Conservation (phyloP, 768 basidiomycete genomes). For the Leucosporidium scottii region DNA sequence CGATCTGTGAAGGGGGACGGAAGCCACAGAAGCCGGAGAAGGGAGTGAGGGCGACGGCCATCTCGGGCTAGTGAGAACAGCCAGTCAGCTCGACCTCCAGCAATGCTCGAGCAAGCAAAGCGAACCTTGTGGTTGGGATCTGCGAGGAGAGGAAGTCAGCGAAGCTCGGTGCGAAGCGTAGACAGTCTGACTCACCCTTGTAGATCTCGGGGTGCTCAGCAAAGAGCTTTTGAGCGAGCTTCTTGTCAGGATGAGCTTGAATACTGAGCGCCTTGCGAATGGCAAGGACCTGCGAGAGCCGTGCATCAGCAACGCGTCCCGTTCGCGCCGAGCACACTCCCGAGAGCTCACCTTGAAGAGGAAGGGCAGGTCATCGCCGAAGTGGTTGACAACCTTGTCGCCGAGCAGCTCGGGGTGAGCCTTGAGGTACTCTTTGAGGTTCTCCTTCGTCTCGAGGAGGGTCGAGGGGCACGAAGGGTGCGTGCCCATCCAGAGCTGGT, state of each 20-base stretch:
- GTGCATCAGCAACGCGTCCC: background rate
- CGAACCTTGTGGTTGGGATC: conserved; percentile 83
- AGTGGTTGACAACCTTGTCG: conserved; percentile 51
- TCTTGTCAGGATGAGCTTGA: conserved; percentile 85
- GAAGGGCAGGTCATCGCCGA: conserved; percentile 74
- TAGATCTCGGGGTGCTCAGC: conserved; percentile 70
- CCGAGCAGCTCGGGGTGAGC: conserved; percentile 66
- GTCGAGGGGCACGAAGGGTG: conserved; percentile 69
- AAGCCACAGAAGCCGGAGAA: conserved; percentile 92
- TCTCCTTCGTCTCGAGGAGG: conserved; percentile 47
- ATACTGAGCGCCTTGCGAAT: conserved; percentile 85
- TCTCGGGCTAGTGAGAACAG: conserved; percentile 58
- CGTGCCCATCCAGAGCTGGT: conserved; percentile 97
- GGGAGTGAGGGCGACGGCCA: conserved; percentile 90
- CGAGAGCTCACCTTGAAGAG: conserved; percentile 63
- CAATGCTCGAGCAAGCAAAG: background rate
- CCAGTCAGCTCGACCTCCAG: background rate
- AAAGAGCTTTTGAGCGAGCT: conserved; percentile 64
- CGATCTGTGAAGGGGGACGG: conserved; percentile 68
- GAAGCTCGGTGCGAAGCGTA: background rate
- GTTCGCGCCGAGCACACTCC: background rate
- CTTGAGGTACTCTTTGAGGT: conserved; percentile 58
- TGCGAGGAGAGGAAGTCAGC: conserved; percentile 21
- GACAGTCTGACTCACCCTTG: conserved; percentile 60
- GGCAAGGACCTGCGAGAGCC: conserved; percentile 48